Conservation (phyloP, 306 rosid species). For the Vigna trinervia region DNA sequence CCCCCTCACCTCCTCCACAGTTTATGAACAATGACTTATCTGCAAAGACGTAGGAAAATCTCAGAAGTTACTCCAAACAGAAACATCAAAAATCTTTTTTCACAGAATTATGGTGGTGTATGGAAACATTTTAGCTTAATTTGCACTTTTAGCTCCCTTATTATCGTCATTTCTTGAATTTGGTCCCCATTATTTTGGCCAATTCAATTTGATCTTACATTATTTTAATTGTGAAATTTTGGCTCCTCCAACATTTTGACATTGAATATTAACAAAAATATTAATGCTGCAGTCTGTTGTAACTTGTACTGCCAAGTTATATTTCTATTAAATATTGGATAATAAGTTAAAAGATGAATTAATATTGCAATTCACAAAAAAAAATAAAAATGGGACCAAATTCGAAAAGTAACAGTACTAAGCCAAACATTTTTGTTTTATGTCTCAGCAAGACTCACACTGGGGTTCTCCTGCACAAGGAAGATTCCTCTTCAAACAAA, state of each 20-base stretch:
- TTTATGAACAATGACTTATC: slow-evolving; percentile 74
- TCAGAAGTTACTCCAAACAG: not conserved
- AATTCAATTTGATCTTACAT: not conserved
- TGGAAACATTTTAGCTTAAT: slow-evolving; percentile 11
- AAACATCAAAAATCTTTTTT: not conserved
- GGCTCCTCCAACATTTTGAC: not conserved
- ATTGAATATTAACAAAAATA: not conserved
- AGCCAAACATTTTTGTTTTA: not conserved
- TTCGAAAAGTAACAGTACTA: not conserved
- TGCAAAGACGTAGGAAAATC: slow-evolving; percentile 42
- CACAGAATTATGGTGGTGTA: slow-evolving; percentile 11
- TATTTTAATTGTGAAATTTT: not conserved
- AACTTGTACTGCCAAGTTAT: not conserved
- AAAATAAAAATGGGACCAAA: not conserved
- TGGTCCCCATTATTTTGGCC: not conserved
- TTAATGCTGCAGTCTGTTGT: not conserved
- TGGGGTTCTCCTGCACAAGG: slow-evolving; percentile 61
- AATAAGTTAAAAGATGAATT: not conserved
- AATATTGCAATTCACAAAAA: not conserved
- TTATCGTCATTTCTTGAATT: not conserved
- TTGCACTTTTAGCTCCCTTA: not conserved
- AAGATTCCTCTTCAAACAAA: slow-evolving; percentile 74
- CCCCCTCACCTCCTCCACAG: slow-evolving; percentile 63
- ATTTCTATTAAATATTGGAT: not conserved
- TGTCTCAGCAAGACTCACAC: slow-evolving; percentile 54